These are phyloP conservation scores for Panellus pusillus DNA, from an alignment of 768 basidiomycete genomes.

Conservation along the genomic window DNA sequence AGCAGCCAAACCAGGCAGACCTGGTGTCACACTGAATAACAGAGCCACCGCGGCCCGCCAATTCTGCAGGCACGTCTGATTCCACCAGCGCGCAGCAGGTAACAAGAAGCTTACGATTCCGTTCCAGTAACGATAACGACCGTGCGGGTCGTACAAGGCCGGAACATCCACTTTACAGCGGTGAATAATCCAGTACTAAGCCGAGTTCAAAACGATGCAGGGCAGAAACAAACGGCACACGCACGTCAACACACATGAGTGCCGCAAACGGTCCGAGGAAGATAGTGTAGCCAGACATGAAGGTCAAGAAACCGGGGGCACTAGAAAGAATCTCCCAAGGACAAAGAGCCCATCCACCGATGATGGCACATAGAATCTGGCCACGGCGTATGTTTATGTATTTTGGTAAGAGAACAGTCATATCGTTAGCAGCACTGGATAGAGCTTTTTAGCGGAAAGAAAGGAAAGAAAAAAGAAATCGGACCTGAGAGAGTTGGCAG, in stretches of 20 bases:
- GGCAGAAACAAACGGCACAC: constrained; percentile 11
- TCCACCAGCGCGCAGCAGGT: neutral
- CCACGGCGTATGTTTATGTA: constrained; percentile 84
- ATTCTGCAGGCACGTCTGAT: constrained; percentile 49
- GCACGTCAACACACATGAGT: constrained; percentile 45
- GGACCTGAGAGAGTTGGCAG: constrained; percentile 60
- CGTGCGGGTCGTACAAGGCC: constrained; percentile 78
- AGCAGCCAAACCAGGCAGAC: constrained; percentile 74
- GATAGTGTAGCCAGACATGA: constrained; percentile 80
- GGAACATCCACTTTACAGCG: constrained; percentile 73
- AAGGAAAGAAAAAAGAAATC: too few species aligned
- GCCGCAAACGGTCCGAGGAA: constrained; percentile 86
- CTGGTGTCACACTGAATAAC: constrained; percentile 66
- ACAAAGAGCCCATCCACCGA: constrained; percentile 84
- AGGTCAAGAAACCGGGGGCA: constrained; percentile 68
- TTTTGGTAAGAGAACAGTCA: constrained; percentile 73
- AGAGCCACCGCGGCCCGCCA: constrained; percentile 77
- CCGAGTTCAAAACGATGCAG: constrained; percentile 1
- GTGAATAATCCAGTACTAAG: constrained; percentile 79
- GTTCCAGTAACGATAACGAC: constrained; percentile 74
- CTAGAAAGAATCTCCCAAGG: constrained; percentile 83
- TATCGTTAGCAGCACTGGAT: constrained; percentile 71
- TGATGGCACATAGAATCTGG: constrained; percentile 71
- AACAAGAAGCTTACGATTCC: constrained; percentile 56
- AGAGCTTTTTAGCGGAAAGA: too few species aligned